These are phyloP conservation scores for Cutaneotrichosporon cavernicola DNA, from an alignment of 1,284 basidiomycete species.

Conservation along the genomic window DNA sequence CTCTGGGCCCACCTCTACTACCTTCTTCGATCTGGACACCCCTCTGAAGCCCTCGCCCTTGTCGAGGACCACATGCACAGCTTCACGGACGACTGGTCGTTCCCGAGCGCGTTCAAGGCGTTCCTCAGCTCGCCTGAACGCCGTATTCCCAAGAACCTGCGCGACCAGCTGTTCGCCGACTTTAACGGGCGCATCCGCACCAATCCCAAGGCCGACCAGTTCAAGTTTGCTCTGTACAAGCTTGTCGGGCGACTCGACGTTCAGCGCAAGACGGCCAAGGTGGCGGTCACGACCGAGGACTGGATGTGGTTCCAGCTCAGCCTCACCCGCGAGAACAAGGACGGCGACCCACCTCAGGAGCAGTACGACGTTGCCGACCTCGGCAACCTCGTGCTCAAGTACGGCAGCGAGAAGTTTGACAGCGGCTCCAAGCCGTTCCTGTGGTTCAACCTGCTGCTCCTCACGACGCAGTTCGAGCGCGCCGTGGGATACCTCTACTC, in stretches of 20 bases:
- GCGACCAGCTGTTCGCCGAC: constrained; percentile 79
- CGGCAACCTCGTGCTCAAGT: constrained; percentile 75
- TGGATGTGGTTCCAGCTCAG: constrained; percentile 98
- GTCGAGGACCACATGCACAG: constrained; percentile 69
- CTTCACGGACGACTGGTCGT: constrained; percentile 79
- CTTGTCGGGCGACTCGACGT: constrained; percentile 91
- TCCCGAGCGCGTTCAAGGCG: constrained; percentile 77
- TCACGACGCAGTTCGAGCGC: constrained; percentile 92
- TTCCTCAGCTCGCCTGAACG: constrained; percentile 82
- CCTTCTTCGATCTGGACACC: constrained; percentile 81
- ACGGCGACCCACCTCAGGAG: constrained; percentile 62
- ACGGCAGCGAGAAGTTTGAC: constrained; percentile 90
- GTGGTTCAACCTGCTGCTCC: constrained; percentile 87
- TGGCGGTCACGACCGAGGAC: constrained; percentile 91
- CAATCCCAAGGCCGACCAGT: constrained; percentile 77
- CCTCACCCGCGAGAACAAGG: constrained; percentile 64
- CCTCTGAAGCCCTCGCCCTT: constrained; percentile 74
- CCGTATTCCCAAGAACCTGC: constrained; percentile 72
- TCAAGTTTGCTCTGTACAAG: constrained; percentile 94
- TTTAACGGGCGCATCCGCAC: constrained; percentile 93
- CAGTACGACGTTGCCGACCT: constrained; percentile 73
- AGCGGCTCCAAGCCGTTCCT: constrained; percentile 63
- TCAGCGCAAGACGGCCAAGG: constrained; percentile 73
- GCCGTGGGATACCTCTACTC: constrained; percentile 89
- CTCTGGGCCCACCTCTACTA: constrained; percentile 92